Conservation (phyloP, 257 asterid species). For the Solanum sejunctum region DNA sequence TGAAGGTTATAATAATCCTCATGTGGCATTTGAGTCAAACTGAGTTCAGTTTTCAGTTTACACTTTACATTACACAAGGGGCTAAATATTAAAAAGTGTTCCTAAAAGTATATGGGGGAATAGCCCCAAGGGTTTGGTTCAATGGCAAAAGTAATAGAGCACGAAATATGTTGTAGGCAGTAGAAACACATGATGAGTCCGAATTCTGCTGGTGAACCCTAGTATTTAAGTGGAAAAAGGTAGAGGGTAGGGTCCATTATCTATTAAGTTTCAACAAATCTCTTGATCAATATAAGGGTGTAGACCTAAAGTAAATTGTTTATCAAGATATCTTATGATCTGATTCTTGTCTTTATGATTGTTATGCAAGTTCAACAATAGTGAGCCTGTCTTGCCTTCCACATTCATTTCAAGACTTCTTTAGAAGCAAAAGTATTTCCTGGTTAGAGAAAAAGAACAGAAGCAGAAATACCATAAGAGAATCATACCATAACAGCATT, state of each 20-base stretch:
- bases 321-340: not conserved
- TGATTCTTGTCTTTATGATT: not conserved
- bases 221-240: not conserved
- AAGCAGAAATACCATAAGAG: constrained; percentile 33
- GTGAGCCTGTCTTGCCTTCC: not conserved
- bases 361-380: not conserved
- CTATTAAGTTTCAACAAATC: not conserved
- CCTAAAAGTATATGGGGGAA: not conserved
- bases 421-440: not conserved
- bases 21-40: not conserved
- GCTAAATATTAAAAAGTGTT: not conserved
- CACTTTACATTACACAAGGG: not conserved
- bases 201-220: not conserved
- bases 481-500: constrained; percentile 51
- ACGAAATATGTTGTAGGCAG: not conserved
- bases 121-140: not conserved
- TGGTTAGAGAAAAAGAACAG: not conserved
- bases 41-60: not conserved
- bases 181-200: not conserved
- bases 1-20: not conserved
- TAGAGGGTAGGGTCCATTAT: not conserved
- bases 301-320: not conserved
- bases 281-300: not conserved
- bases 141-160: not conserved
- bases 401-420: not conserved